phyloP scores from a whole-genome alignment of 805 yeast genomes.

The Candida xiaguanensis region DNA sequence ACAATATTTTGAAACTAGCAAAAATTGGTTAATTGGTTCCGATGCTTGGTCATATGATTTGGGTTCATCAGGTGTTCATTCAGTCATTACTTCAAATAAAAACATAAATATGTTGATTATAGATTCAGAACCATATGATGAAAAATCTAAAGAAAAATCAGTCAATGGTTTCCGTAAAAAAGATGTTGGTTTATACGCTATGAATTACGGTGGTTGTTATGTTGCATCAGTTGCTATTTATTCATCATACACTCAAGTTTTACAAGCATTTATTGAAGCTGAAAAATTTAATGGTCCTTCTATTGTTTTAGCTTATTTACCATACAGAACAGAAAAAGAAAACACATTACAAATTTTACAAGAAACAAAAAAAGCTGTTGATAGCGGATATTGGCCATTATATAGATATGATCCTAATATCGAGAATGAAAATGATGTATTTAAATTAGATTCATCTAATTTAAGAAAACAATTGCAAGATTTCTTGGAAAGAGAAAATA shows the following conservation, averaged over 20 bases:
- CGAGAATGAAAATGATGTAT: constrained; percentile 49
- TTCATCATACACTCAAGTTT: constrained; percentile 87
- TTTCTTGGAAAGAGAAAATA: constrained; percentile 88
- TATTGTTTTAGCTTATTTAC: constrained; percentile 84
- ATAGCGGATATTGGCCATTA: constrained; percentile 94
- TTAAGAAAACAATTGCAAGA: constrained; percentile 71
- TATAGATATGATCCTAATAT: constrained; percentile 76
- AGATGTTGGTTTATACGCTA: constrained; percentile 90
- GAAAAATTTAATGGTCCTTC: constrained; percentile 87
- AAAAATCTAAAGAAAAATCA: constrained; percentile 23
- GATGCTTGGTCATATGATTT: constrained; percentile 94
- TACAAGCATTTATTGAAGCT: constrained; percentile 90
- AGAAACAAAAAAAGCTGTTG: constrained; percentile 87
- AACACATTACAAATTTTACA: constrained; percentile 71
- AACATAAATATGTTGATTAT: constrained; percentile 82
- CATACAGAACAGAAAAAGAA: constrained; percentile 62
- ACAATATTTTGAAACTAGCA: constrained; percentile 43
- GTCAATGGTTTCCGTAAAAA: constrained; percentile 64
- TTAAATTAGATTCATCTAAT: constrained; percentile 80
- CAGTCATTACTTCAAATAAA: constrained; percentile 67
- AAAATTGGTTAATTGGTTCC: constrained; percentile 87
- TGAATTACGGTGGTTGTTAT: constrained; percentile 85
- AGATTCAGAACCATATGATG: constrained; percentile 73
- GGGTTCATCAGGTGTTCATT: constrained; percentile 89
- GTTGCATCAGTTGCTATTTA: constrained; percentile 95